Base-by-base conservation (phyloP, 805 yeast species). In the Saccharomycopsis sp. region DNA sequence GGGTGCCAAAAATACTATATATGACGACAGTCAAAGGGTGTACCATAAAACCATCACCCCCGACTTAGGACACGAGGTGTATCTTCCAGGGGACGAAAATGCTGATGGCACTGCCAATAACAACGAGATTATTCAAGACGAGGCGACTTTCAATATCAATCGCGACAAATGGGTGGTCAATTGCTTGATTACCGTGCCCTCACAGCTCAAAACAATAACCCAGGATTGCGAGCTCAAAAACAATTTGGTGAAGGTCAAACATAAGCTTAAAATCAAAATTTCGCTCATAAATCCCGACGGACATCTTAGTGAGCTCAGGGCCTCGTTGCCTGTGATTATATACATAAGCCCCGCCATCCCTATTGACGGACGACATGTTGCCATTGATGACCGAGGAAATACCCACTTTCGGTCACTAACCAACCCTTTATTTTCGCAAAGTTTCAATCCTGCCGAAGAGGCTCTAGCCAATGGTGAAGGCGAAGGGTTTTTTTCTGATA, bases 301-400 rank as follows among this genome's bases (percentile, higher is more conserved):
- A 2, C 98, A 94, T 68, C 83, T 85, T 2, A 89, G 97, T 0
- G 97, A 91, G 70, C 75, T 92, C 53, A 77, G 97, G 40, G 97
- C 97, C 0, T 85, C 97, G 0, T 74, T 92, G 61, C 98, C 98
- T 0, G 75, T 92, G 3, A 79, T 78, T 34, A 69, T 89, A 37
- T 89, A 85, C 69, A 84, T 89, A 18, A 80, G 85, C 8, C 97
- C 98, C 5, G 86, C 87, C 67, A 87, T 92, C 2, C 80, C 91
- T 0, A 75, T 91, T 16, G 75, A 79, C 16, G 84, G 85, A 1
- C 73, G 69, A 61, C 69, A 64, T 52, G 53, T 51, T 24, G 51
- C 51, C 14, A 50, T 52, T 34, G 53, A 52, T n/a, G 51, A 50
- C 18, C 44, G 34, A 12, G 53, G 54, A 14, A 51, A 53, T 21